phyloP scores from a whole-genome alignment of 176 grass and related monocot species.

The Triticum aestivum region IWGSC_CS_RefSeq_v2.1 NC_057797.1:170792950-170793449 shows the following conservation, averaged over 20 bases:
- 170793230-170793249: constrained; percentile 53
- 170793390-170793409: constrained; percentile 89
- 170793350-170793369: constrained; percentile 45
- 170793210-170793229: constrained; percentile 69
- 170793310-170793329: constrained; percentile 59
- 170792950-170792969: not conserved
- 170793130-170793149: constrained; percentile 78
- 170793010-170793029: constrained; percentile 83
- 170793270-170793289: constrained; percentile 50
- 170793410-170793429: constrained; percentile 83
- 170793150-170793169: constrained; percentile 85
- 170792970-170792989: constrained; percentile 24
- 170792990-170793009: constrained; percentile 49
- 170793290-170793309: constrained; percentile 61
- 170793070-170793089: constrained; percentile 30
- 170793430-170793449: constrained; percentile 63
- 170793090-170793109: not conserved
- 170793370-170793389: constrained; percentile 37
- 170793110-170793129: not conserved
- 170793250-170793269: constrained; percentile 54
- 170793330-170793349: constrained; percentile 43
- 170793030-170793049: constrained; percentile 89
- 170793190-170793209: constrained; percentile 69
- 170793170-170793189: constrained; percentile 79
- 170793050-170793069: constrained; percentile 75